Evolutionary conservation across 768 basidiomycete species (phyloP), one percentile per base, ranked within the genome.

Genomic region (Paxillus involutus): DNA sequence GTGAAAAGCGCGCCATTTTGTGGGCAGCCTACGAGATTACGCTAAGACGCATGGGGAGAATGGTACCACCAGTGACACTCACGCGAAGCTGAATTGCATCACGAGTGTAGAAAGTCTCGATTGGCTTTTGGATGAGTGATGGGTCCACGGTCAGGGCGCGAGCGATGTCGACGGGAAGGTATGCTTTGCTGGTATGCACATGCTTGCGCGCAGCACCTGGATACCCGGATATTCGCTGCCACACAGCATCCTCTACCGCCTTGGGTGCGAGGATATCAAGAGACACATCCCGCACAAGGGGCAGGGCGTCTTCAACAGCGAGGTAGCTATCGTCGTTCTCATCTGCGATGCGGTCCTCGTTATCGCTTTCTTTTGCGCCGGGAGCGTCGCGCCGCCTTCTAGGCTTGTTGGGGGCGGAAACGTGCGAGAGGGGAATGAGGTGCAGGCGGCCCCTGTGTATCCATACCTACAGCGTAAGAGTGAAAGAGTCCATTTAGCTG

Each of bases 81-180:
- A 96, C 92, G 37, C 94, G 85, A 50, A 98, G 75, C 68, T 95
- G 94, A 13, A 88, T 76, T 1, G 91, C 89, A 75, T 98, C 97
- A 49, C 97, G 81, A 4, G 94, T 97, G 69, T 99, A 99, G 69
- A 99, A 99, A 4, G 89, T 81, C 70, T 95, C 94, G 3, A 90
- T 81, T 0, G 95, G 90, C 63, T 86, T 88, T 62, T 98, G 94
- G 14, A 95, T 77, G 13, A 99, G 79, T 2, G 78, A 71, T 0
- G 87, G 88, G 56, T 84, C 75, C 10, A 75, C 70, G 7, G 75
- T 66, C 30, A 99, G 75, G 0, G 89, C 86, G 63, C 80, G 84
- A 4, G 88, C 90, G 49, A 98, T 81, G 49, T 93, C 89, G 14
- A 75, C 57, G 5, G 97, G 94, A 8, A 99, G 68, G 62, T 89